Evolutionary conservation across 2,329 filamentous ascomycete species (phyloP), one percentile per base, ranked within the genome.

Genomic region (Sclerotinia borealis): DNA sequence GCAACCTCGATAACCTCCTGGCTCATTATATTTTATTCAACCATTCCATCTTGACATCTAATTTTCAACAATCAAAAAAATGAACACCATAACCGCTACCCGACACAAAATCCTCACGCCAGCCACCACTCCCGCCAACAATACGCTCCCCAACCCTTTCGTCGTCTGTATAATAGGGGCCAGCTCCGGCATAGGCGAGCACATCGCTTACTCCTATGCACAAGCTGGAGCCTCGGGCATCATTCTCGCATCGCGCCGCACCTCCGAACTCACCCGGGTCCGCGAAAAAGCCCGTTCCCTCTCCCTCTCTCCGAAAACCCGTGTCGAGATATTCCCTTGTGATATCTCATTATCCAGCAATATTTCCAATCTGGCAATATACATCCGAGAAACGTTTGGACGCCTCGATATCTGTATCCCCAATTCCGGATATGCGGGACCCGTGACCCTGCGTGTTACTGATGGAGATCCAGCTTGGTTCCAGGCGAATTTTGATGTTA

Each of bases 381-480:
- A 43, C n/a, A 59, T 59, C 15, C 37, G 11, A 2, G 15, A 37
- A 8, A 34, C 25, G 2, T 63, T 61, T 13, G 41, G 39, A 3
- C 52, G 49, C 13, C 59, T 66, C 29, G 65, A 66, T 22, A 31
- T 61, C 29, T 45, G 64, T 11, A 61, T 66, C 10, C 58, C 63
- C 7, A 62, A 63, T 11, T 54, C 63, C 4, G 65, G 62, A 6
- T 63, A 59, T 43, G 48, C 61, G 2, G 52, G 61, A 22, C 61
- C 61, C 37, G 61, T 63, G 52, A 63, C 61, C 10, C 43, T 59
- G 7, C 19, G 29, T 2, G 61, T 63, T 10, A 63, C 61, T 1
- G 61, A 63, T 9, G 61, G 61, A 6, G 36, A 59, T 6, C 52
- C 61, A 17, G 19, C 37, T 4, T 59, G 48, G 37, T 63, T 63